These are phyloP conservation scores for Cadophora gregata DNA, from an alignment of 2,329 filamentous ascomycete species.

Conservation along the genomic window DNA sequence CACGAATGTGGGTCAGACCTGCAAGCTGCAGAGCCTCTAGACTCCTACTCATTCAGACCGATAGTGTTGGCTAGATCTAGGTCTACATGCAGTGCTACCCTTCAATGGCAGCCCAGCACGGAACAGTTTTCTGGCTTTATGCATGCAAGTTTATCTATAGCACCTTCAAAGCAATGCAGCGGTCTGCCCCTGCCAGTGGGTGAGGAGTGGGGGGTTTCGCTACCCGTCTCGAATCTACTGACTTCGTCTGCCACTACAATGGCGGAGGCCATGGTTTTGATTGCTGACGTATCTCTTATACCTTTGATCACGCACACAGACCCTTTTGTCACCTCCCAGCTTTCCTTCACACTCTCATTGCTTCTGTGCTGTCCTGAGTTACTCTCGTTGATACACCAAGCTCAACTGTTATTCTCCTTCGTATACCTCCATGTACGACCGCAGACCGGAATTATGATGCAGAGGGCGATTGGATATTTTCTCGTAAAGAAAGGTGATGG, in stretches of 20 bases:
- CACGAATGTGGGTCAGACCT: not conserved
- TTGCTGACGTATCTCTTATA: not conserved
- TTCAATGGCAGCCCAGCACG: not conserved
- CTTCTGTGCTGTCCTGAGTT: not conserved
- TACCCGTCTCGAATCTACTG: not conserved
- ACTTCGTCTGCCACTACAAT: not conserved
- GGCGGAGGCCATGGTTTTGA: not conserved
- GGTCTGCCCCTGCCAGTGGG: not conserved
- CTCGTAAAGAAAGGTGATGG: not conserved
- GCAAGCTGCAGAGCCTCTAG: not conserved
- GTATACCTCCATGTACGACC: not conserved
- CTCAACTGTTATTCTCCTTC: not conserved
- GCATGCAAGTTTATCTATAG: constrained; percentile 11
- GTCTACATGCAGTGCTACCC: not conserved
- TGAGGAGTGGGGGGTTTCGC: not conserved
- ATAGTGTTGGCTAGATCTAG: not conserved
- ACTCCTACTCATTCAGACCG: not conserved
- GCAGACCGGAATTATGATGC: not conserved
- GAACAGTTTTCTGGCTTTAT: not conserved
- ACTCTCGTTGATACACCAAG: not conserved
- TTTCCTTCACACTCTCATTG: not conserved
- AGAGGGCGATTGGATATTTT: not conserved
- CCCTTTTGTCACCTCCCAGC: too few species aligned
- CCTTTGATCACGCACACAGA: not conserved
- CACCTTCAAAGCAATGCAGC: not conserved